Evolutionary conservation across 257 asterid genomes (phyloP), one percentile per base, ranked within the genome.

Genomic region (Galeopsis tetrahit): DNA sequence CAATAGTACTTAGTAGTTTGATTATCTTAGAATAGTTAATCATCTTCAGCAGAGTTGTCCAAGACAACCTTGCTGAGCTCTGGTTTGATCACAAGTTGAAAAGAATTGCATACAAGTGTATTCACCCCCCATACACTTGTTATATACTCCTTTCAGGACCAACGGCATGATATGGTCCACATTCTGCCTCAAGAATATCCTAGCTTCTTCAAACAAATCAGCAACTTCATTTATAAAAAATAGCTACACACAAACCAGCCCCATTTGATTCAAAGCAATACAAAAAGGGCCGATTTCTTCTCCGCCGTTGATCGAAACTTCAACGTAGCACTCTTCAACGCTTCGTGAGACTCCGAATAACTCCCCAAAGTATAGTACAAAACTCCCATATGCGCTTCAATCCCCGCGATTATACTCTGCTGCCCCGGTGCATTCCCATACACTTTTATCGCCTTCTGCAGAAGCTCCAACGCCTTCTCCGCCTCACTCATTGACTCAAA

Each of bases 321-420:
- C 5, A 35, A 28, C 10, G 74, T 61, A 3, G 94, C 85, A 2
- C 38, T 79, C 80, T 82, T 84, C 40, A 88, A 43, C 1, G 86
- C 73, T 6, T 75, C 59, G 44, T 88, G 82, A 10, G 94, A 78
- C 78, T 88, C 88, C 3, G 80, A 48, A 68, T 80, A 85, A 21
- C 85, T 79, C 9, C 94, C 94, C 85, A 88, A 36, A 43, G 85
- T 77, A 38, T 83, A 85, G 63, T 80, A 80, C 75, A 88, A 5
- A 5, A 84, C 90, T 33, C 94, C 94, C 76, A 88, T 83, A 34
- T 83, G 94, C 31, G 94, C 89, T 57, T 88, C 91, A 32, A 85
- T 83, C 8, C 91, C 91, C 0, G 91, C 91, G 9, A 85, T 63
- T 6, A 83, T 79, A 32, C 77, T 72, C 79, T 80, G 89, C 77